Conservation (phyloP, 805 yeast genomes). For the Kazachstania taianensis region DNA sequence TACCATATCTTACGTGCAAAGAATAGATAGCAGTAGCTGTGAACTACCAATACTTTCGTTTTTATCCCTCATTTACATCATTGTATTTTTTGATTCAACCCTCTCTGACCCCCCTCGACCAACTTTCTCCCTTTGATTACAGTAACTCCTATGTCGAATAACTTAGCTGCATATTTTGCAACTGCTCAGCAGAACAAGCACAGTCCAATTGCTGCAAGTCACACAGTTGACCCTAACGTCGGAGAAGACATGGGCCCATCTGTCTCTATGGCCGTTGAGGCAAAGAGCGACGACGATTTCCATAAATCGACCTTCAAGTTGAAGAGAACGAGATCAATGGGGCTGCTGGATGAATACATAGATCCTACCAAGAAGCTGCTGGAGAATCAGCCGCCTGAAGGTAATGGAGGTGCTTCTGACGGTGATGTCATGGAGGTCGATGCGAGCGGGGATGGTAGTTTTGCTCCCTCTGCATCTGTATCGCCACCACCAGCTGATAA, state of each 20-base stretch:
- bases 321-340: conserved; percentile 76
- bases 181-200: conserved; percentile 1
- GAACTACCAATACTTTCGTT: too few species aligned
- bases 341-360: conserved; percentile 62
- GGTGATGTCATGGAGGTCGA: conserved; percentile 3
- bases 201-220: not conserved
- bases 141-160: conserved; percentile 17
- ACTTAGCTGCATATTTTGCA: conserved; percentile 24
- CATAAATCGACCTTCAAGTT: conserved; percentile 59
- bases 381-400: conserved; percentile 10
- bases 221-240: conserved; percentile 3
- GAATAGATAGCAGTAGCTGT: too few species aligned
- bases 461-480: conserved; percentile 20
- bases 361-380: conserved; percentile 36
- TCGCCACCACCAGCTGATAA: conserved; percentile 30
- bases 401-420: not conserved
- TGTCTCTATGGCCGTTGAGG: conserved; percentile 49
- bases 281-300: conserved; percentile 61
- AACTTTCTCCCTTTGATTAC: not conserved
- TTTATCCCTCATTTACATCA: too few species aligned
- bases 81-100: too few species aligned
- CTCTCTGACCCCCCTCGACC: too few species aligned
- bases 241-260: conserved; percentile 31
- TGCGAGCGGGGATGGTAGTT: conserved; percentile 9
- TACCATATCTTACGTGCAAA: too few species aligned